Evolutionary conservation across 83 land plant genomes (phyloP).

Genomic region (Thuja plicata): DNA sequence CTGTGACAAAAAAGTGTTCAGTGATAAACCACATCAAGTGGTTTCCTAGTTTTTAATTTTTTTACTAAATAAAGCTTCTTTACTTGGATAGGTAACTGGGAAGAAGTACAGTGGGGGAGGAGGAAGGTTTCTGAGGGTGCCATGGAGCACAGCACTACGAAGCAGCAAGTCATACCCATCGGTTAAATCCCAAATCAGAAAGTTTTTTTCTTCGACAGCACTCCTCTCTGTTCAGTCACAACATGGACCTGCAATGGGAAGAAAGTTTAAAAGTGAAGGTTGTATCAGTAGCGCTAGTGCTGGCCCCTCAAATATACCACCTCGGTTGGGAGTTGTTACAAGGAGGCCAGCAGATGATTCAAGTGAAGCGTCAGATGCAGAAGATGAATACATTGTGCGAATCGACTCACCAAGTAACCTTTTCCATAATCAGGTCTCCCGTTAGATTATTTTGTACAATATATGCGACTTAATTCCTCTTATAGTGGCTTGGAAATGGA

Average conservation of each 20-base stretch:
- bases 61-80: not conserved
- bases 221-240: slow-evolving; percentile 50
- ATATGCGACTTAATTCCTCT: not conserved
- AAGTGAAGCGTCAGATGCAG: slow-evolving; percentile 79
- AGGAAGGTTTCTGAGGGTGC: not conserved
- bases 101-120: not conserved
- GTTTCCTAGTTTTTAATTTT: not conserved
- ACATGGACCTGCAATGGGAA: slow-evolving; percentile 25
- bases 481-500: not conserved
- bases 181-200: slow-evolving; percentile 16
- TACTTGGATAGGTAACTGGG: slow-evolving; percentile 9
- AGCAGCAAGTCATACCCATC: slow-evolving; percentile 33
- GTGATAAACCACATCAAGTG: not conserved
- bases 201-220: not conserved
- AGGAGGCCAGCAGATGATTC: slow-evolving; percentile 36
- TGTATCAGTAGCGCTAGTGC: not conserved
- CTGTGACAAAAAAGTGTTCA: not conserved
- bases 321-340: not conserved
- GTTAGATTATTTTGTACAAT: not conserved
- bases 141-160: not conserved
- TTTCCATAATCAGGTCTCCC: slow-evolving; percentile 29
- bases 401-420: slow-evolving; percentile 86
- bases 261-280: slow-evolving; percentile 12
- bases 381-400: slow-evolving; percentile 70
- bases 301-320: slow-evolving; percentile 13